A percentile compares a stretch with the other conserved stretches of the same genome.
Conservation (phyloP, 345 rosid genomes). For the Populus davidiana region DNA sequence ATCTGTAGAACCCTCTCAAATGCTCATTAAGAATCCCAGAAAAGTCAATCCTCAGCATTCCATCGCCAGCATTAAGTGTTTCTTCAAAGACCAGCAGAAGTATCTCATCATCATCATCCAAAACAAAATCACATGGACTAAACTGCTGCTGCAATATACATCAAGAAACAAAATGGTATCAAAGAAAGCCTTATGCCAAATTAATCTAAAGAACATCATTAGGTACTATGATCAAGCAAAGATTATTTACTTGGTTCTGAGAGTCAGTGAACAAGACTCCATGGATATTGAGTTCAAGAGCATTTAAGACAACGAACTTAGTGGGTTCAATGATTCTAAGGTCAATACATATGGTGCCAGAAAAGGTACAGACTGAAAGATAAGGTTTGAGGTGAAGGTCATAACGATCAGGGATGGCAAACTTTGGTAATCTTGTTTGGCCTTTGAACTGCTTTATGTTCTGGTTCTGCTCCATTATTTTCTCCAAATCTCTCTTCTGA, state of each 20-base stretch:
- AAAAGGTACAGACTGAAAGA: constrained; percentile 32
- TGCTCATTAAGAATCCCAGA: constrained; percentile 39
- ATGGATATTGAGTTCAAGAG: constrained; percentile 30
- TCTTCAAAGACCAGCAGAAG: constrained; percentile 39
- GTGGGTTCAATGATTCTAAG: constrained; percentile 31
- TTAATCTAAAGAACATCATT: not conserved
- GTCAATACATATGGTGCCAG: constrained; percentile 23
- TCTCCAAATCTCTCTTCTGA: not conserved
- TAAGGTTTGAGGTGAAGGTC: constrained; percentile 31
- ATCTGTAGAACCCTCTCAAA: constrained; percentile 42
- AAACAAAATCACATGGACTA: constrained; percentile 21
- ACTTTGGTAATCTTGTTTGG: constrained; percentile 29
- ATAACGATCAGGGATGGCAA: constrained; percentile 19
- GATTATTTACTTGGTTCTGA: constrained; percentile 19
- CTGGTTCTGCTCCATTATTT: constrained; percentile 1
- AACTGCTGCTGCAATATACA: constrained; percentile 12
- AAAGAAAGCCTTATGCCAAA: not conserved
- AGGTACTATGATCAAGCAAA: not conserved
- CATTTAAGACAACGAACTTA: constrained; percentile 38
- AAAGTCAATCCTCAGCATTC: constrained; percentile 30
- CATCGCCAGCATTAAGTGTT: constrained; percentile 29
- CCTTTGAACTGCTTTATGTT: constrained; percentile 30
- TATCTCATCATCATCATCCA: constrained; percentile 41
- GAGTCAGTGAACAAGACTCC: constrained; percentile 33
- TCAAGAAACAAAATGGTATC: not conserved